Percentiles rank a stretch among this genome's conserved stretches.
Conservation (phyloP, 148 eudicot genomes). For the Silene uniflora region DNA sequence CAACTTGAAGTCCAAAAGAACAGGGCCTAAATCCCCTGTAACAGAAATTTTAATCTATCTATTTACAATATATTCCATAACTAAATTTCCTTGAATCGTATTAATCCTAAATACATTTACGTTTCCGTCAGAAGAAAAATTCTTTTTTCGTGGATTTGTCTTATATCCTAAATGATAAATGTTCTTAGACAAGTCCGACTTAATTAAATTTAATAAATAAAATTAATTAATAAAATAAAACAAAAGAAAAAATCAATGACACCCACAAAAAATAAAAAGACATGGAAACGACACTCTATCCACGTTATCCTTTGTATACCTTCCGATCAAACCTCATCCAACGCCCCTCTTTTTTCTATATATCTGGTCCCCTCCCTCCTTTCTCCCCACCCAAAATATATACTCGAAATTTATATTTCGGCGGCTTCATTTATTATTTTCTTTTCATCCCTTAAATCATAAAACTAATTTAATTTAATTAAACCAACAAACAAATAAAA, state of each 20-base stretch:
- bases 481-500: neutral
- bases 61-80: no score
- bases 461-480: no score
- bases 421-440: constrained; percentile 29
- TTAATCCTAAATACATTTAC: neutral
- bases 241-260: neutral
- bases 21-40: no score
- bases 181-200: neutral
- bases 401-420: constrained; percentile 19
- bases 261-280: neutral
- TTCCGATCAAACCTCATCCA: constrained; percentile 33
- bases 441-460: neutral
- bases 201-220: no score
- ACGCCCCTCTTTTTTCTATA: constrained; percentile 24
- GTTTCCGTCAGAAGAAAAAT: neutral
- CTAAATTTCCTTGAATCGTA: no score
- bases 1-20: no score
- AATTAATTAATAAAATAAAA: neutral
- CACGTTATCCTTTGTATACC: constrained; percentile 35
- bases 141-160: neutral
- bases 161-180: no score
- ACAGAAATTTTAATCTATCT: no score
- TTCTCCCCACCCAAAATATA: neutral
- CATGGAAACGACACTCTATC: constrained; percentile 36
- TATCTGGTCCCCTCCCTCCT: constrained; percentile 23